Evolutionary conservation across 2,329 filamentous ascomycete species (phyloP), one percentile per base, ranked within the genome.

Genomic region (Beauveria medogensis): DNA sequence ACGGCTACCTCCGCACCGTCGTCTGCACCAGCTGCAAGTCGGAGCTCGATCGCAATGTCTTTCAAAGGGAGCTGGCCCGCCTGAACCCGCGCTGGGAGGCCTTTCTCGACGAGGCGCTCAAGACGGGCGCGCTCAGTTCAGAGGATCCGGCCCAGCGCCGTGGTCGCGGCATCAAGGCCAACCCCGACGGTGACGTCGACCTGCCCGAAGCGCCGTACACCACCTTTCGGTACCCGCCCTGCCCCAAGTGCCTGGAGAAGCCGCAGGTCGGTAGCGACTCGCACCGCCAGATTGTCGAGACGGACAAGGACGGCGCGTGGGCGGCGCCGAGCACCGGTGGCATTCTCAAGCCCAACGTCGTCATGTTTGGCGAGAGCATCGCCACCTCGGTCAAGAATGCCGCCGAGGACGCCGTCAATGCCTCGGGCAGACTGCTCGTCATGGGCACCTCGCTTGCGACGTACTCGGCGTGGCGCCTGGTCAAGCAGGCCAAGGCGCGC

Each of bases 321-420:
- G 75, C 79, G 44, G 67, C 80, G 6, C 75, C 76, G 0, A 87
- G 85, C 66, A 85, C 82, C 2, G 90, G 86, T 0, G 94, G 93
- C 2, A 85, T 97, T 43, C 73, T 99, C 60, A 97, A 97, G 70
- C 94, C 94, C 3, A 90, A 90, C 1, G 92, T 99, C 2, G 87
- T 92, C 67, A 97, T 97, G 91, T 97, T 97, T 72, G 94, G 94
- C 18, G 94, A 97, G 74, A 92, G 85, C 63, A 96, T 97, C 55
- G 78, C 83, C 0, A 73, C 75, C 1, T 69, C 75, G 1, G 86
- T 92, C 41, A 97, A 95, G 72, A 73, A 77, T 1, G 86, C 85
- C 0, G 93, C 92, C 1, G 92, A 97, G 70, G 76, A 84, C 30
- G 89, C 89, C 14, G 85, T 97, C 55, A 90, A 97, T 68, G 81